These are phyloP conservation scores for Yamadazyma kitorensis DNA, from an alignment of 805 yeast species.

Conservation along the genomic window DNA sequence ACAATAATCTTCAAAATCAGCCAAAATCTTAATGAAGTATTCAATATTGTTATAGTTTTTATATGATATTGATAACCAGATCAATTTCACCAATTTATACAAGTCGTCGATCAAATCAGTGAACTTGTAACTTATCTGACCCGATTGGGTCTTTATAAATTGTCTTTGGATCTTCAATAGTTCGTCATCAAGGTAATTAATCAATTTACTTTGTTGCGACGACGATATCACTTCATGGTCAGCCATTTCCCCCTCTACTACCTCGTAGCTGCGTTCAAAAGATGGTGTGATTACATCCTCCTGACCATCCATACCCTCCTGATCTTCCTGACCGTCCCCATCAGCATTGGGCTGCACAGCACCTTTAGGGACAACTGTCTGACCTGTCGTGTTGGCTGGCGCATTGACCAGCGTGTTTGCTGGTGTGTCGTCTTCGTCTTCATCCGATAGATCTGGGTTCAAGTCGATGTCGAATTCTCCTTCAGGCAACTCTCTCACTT, in stretches of 20 bases:
- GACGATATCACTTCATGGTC: slow-evolving; percentile 10
- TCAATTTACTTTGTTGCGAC: slow-evolving; percentile 34
- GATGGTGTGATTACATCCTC: slow-evolving; percentile 22
- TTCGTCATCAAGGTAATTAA: slow-evolving; percentile 35
- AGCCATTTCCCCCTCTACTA: slow-evolving; percentile 6
- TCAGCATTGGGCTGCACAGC: neutral
- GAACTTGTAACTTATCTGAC: slow-evolving; percentile 22
- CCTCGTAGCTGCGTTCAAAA: slow-evolving; percentile 28
- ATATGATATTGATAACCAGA: slow-evolving; percentile 31
- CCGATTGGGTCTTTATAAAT: slow-evolving; percentile 37
- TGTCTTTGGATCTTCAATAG: slow-evolving; percentile 31
- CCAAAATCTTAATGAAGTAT: slow-evolving; percentile 32
- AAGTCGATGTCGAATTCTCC: slow-evolving; percentile 31
- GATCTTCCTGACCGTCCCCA: neutral
- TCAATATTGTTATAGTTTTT: slow-evolving; percentile 32
- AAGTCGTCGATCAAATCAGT: slow-evolving; percentile 25
- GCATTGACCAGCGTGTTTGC: neutral
- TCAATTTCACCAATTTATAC: slow-evolving; percentile 21
- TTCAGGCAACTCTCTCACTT: slow-evolving; percentile 24
- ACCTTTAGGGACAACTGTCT: too few relatives aligned
- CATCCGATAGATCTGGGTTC: slow-evolving; percentile 38
- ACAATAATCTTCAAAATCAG: slow-evolving; percentile 40
- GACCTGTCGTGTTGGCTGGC: too few relatives aligned
- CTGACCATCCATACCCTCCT: slow-evolving; percentile 15
- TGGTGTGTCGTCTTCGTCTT: slow-evolving; percentile 14